Percentiles rank a stretch among this genome's conserved stretches.
Conservation (phyloP, 75 land plant genomes). For the Adiantum capillusveneris region DNA sequence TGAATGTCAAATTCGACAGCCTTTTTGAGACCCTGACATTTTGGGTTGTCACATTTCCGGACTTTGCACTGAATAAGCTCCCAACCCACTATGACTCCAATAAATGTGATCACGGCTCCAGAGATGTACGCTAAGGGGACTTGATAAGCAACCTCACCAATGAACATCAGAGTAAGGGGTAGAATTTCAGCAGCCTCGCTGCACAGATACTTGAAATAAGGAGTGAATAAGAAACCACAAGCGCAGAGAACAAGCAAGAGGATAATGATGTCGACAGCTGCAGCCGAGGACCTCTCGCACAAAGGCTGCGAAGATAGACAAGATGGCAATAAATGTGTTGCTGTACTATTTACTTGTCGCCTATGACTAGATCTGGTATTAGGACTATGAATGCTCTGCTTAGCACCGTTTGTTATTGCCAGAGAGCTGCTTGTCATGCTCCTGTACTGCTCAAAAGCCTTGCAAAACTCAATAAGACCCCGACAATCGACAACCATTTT, state of each 20-base stretch:
- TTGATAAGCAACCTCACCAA: slow-evolving; percentile 40
- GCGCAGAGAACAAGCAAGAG: slow-evolving; percentile 48
- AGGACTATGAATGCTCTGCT: slow-evolving; percentile 11
- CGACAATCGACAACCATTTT: slow-evolving; percentile 43
- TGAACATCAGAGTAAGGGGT: slow-evolving; percentile 20
- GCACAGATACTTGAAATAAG: slow-evolving; percentile 48
- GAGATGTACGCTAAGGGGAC: slow-evolving; percentile 42
- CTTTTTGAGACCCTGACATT: slow-evolving; percentile 40
- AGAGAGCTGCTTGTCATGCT: slow-evolving; percentile 18
- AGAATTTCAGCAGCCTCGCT: slow-evolving; percentile 35
- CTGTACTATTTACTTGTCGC: not conserved
- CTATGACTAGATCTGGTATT: slow-evolving; percentile 5
- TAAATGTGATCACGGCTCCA: slow-evolving; percentile 32
- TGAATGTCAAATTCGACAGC: slow-evolving; percentile 63
- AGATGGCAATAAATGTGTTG: slow-evolving; percentile 10
- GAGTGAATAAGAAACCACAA: slow-evolving; percentile 44
- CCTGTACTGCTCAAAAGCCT: slow-evolving; percentile 51
- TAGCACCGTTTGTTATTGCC: slow-evolving; percentile 9
- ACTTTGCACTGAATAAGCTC: slow-evolving; percentile 36
- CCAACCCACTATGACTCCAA: slow-evolving; percentile 26
- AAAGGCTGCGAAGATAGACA: slow-evolving; percentile 9
- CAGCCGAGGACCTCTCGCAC: slow-evolving; percentile 49
- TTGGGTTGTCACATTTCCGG: slow-evolving; percentile 39
- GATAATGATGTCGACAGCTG: slow-evolving; percentile 51
- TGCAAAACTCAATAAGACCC: slow-evolving; percentile 50